Conservation (phyloP, 257 asterid species). For the Solanum pimpinellifolium region DNA sequence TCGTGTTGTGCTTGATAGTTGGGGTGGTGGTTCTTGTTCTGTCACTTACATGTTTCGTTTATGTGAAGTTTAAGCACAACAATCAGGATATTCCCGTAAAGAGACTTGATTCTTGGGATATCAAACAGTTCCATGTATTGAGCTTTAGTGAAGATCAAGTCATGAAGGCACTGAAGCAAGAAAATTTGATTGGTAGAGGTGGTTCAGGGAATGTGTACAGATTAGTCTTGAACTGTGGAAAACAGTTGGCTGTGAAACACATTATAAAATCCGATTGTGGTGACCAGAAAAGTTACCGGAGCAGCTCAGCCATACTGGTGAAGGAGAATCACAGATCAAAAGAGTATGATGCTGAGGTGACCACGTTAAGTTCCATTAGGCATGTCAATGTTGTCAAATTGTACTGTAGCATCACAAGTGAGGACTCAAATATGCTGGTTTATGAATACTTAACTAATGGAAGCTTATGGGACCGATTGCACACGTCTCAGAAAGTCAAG, state of each 20-base stretch:
- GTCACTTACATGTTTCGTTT: constrained; percentile 6
- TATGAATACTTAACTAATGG: constrained; percentile 34
- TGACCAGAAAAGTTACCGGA: constrained; percentile 2
- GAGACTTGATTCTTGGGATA: constrained; percentile 24
- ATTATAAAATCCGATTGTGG: constrained; percentile 14
- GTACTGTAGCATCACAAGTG: constrained; percentile 32
- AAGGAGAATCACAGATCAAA: constrained; percentile 6
- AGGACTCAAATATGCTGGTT: constrained; percentile 34
- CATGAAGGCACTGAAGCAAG: constrained; percentile 22
- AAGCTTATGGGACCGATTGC: constrained; percentile 33
- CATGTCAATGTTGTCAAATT: constrained; percentile 37
- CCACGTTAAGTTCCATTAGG: constrained; percentile 28
- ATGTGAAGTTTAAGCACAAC: constrained; percentile 4
- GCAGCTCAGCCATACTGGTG: constrained; percentile 16
- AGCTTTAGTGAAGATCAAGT: constrained; percentile 33
- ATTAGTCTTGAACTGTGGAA: constrained; percentile 18
- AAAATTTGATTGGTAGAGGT: constrained; percentile 30
- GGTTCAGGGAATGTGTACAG: constrained; percentile 38
- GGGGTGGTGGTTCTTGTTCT: constrained; percentile 8
- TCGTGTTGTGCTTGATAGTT: constrained; percentile 18
- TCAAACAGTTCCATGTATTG: constrained; percentile 21
- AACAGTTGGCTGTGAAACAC: constrained; percentile 34
- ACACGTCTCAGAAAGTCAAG: constrained; percentile 6
- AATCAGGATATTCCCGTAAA: constrained; percentile 4
- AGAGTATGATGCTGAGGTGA: constrained; percentile 34